Conservation (phyloP, 257 asterid genomes). For the Gentiana straminea region DNA sequence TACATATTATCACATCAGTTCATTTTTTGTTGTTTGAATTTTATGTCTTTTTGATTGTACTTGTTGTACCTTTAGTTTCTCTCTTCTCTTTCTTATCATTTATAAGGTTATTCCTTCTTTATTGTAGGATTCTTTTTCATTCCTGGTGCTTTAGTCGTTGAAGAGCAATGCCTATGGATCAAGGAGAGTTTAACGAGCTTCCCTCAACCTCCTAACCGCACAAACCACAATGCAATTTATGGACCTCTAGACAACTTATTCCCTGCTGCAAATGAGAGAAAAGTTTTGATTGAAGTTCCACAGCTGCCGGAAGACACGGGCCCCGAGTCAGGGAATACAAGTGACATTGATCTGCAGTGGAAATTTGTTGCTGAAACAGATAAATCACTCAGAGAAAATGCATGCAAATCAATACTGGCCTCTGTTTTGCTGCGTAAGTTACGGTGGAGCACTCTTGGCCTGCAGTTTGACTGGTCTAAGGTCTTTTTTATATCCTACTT, state of each 20-base stretch:
- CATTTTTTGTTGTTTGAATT: too few species aligned
- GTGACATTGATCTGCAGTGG: constrained; percentile 31
- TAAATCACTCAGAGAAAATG: constrained; percentile 22
- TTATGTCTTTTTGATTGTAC: too few species aligned
- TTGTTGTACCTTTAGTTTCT: neutral
- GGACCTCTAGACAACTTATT: constrained; percentile 70
- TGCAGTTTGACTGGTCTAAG: constrained; percentile 99
- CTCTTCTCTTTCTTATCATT: neutral
- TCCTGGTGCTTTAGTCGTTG: constrained; percentile 71
- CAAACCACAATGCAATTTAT: constrained; percentile 81
- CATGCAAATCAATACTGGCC: constrained; percentile 49
- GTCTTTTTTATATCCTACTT: constrained; percentile 44
- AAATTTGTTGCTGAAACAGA: constrained; percentile 33
- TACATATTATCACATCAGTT: too few species aligned
- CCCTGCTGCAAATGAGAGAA: constrained; percentile 53
- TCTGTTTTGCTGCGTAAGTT: constrained; percentile 95
- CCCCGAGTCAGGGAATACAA: constrained; percentile 16
- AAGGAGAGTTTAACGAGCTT: constrained; percentile 72
- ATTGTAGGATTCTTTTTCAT: constrained; percentile 75
- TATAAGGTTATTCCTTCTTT: constrained; percentile 1
- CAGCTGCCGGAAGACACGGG: constrained; percentile 13
- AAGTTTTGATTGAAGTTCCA: constrained; percentile 37
- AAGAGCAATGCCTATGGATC: constrained; percentile 77
- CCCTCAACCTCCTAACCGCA: constrained; percentile 87
- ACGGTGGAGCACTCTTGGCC: constrained; percentile 99